A percentile compares a stretch with the other conserved stretches of the same genome.
phyloP scores from a whole-genome alignment of 2,329 filamentous ascomycete genomes.

The Alternaria sp. region DNA sequence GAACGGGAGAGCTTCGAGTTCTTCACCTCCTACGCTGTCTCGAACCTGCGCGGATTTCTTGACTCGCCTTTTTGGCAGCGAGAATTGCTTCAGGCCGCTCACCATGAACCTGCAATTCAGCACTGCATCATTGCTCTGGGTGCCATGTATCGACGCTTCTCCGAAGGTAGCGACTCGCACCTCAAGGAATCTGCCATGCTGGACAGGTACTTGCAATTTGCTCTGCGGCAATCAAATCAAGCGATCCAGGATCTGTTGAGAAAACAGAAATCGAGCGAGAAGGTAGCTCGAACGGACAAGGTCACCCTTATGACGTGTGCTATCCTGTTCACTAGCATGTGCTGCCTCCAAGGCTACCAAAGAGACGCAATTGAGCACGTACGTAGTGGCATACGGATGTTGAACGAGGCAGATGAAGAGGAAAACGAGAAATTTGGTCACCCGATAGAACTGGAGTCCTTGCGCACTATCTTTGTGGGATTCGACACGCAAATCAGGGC shows the following conservation, averaged over 20 bases:
- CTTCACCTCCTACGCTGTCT: constrained; percentile 35
- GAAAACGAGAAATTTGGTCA: constrained; percentile 17
- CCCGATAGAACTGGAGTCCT: constrained; percentile 35
- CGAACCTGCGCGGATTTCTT: constrained; percentile 39
- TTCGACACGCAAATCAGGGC: constrained; percentile 43
- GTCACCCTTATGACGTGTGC: constrained; percentile 43
- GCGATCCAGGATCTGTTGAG: constrained; percentile 36
- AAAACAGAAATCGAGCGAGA: constrained; percentile 9
- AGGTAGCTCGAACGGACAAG: constrained; percentile 26
- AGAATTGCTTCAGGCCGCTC: constrained; percentile 43
- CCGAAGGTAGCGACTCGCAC: constrained; percentile 26
- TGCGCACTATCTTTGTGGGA: constrained; percentile 41
- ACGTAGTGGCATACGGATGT: constrained; percentile 41
- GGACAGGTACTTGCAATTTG: constrained; percentile 39
- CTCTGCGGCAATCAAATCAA: constrained; percentile 43
- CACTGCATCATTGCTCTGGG: constrained; percentile 43
- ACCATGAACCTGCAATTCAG: constrained; percentile 40
- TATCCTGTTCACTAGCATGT: constrained; percentile 43
- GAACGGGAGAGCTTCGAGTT: constrained; percentile 44
- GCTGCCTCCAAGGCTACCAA: constrained; percentile 45
- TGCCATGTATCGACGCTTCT: constrained; percentile 45
- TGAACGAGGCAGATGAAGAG: constrained; percentile 37
- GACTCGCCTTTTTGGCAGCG: constrained; percentile 44
- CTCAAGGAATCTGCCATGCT: constrained; percentile 33
- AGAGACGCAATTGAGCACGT: constrained; percentile 39